Evolutionary conservation across 805 yeast genomes (phyloP), one percentile per base, ranked within the genome.

Genomic region (Candida koratica): DNA sequence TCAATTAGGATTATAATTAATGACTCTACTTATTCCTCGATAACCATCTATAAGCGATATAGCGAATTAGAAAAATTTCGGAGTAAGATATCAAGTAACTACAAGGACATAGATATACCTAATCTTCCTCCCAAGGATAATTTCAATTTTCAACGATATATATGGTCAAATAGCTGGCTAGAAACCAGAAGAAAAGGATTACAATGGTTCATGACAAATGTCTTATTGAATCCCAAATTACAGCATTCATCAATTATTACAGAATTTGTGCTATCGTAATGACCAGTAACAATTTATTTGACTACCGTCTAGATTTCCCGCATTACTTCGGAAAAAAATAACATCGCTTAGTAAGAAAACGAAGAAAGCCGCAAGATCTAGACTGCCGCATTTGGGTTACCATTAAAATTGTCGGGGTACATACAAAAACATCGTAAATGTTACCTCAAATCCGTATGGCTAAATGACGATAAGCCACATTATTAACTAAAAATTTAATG

Each of bases 31-130:
- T 58, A 58, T 42, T 59, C 73, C 4, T 61, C 61, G 40, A 66
- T 82, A 13, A 52, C 59, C 29, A 48, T 77, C 4, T 72, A 76
- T 51, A 76, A 73, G 51, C 54, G 95, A 25, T 85, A 81, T 55
- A 71, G 77, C 23, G 90, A 84, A 29, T 73, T 85, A 42, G 79
- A 59, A 25, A 43, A 39, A 20, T 63, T 85, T 23, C 64, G 81
- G 17, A 27, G 31, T 4, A 42, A 47, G 16, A 20, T 77, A 11
- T 73, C 77, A 4, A 49, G 47, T 5, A 48, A 68, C n/a, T 78
- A 77, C 6, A 71, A 69, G 39, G 59, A 33, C 15, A 40, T 44
- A 8, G 45, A 56, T 4, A 55, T 78, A 1, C 79, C 80, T 2
- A 47, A 39, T 9, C 55, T 79, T 17, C 85, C 86, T 1, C 72